Percentiles rank a stretch among this genome's conserved stretches.
Evolutionary conservation across 139 green algal species (phyloP).

Genomic region (Coccomyxa sp.): DNA sequence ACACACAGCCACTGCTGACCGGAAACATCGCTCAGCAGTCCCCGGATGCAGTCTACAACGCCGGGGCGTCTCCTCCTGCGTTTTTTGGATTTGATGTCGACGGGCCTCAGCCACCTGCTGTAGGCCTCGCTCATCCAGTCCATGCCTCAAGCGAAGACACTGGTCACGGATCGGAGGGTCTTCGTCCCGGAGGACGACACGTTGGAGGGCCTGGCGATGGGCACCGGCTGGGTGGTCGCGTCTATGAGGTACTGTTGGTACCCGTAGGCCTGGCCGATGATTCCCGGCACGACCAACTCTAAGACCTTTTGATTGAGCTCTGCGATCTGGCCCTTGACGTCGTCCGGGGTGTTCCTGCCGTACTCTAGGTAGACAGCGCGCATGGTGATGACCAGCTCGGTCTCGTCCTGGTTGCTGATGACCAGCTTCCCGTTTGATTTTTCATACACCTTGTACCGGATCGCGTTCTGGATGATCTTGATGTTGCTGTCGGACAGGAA

Average conservation of each 20-base stretch:
- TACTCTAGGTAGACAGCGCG: neutral
- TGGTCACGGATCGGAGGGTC: neutral
- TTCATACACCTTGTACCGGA: neutral
- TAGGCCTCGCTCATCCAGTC: neutral
- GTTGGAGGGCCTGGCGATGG: neutral
- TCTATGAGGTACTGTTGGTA: slow-evolving; percentile 1
- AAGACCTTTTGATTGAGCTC: neutral
- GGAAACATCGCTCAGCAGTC: neutral
- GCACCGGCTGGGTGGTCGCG: neutral
- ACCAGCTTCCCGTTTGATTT: neutral
- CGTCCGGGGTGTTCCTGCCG: neutral
- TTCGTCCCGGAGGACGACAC: neutral
- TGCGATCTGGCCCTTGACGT: neutral
- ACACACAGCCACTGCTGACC: neutral
- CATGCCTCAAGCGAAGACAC: neutral
- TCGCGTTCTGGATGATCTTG: neutral
- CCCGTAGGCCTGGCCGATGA: neutral
- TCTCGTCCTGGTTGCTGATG: neutral
- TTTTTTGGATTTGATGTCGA: neutral
- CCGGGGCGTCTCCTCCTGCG: neutral
- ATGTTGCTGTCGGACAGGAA: neutral
- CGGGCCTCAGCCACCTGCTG: neutral
- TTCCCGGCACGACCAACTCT: neutral
- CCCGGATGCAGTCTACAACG: neutral
- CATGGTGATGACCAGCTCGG: neutral